These are phyloP conservation scores for Ganoderma sinense DNA, from an alignment of 1,284 basidiomycete genomes.

Conservation along the genomic window DNA sequence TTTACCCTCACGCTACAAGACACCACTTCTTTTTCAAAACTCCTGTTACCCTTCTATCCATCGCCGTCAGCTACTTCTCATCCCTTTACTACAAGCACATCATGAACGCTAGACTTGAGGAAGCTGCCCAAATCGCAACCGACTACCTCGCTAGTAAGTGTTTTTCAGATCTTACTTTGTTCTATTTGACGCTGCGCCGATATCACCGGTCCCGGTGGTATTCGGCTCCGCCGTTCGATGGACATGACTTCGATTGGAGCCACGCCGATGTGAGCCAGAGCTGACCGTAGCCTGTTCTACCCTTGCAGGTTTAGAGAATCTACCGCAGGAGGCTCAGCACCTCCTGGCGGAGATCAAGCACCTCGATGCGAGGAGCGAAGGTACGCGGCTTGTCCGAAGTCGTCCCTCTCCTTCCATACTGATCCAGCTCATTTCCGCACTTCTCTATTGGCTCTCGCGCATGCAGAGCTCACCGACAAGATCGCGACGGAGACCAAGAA, in stretches of 20 bases:
- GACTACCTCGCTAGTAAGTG: conserved; percentile 71
- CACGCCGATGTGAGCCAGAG: not conserved
- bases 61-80: not conserved
- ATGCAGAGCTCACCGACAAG: conserved; percentile 59
- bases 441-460: too few species aligned
- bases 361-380: conserved; percentile 60
- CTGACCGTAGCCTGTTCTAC: not conserved
- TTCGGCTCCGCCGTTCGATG: not conserved
- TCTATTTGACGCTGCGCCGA: not conserved
- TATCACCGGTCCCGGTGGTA: not conserved
- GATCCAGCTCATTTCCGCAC: not conserved
- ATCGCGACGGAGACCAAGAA: conserved; percentile 59
- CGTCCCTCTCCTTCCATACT: not conserved
- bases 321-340: conserved; percentile 76
- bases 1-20: not conserved
- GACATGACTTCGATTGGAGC: not conserved
- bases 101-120: conserved; percentile 58
- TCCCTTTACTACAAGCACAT: not conserved
- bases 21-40: not conserved
- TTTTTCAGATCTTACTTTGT: not conserved
- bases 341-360: conserved; percentile 76
- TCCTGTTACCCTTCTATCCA: not conserved
- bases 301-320: conserved; percentile 71
- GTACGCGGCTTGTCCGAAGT: conserved; percentile 38
- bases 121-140: conserved; percentile 71